Conservation (phyloP, 805 yeast genomes). For the Metschnikowia matae region DNA sequence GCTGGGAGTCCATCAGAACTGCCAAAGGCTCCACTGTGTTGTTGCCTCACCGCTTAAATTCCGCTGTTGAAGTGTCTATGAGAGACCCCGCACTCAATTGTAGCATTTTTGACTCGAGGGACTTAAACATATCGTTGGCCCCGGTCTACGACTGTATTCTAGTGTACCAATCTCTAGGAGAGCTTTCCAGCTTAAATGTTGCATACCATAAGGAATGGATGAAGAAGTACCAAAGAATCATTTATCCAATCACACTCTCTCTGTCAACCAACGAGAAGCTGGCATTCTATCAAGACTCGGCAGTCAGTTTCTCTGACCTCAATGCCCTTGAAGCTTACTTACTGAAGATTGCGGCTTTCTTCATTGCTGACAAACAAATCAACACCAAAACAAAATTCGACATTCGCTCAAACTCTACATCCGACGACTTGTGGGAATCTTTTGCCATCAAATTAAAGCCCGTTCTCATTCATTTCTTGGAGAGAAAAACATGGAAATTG, state of each 20-base stretch:
- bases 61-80: slow-evolving; percentile 78
- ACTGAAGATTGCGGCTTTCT: slow-evolving; percentile 66
- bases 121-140: slow-evolving; percentile 50
- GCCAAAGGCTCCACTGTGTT: slow-evolving; percentile 39
- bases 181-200: slow-evolving; percentile 53
- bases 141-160: slow-evolving; percentile 78
- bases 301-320: slow-evolving; percentile 27
- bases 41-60: slow-evolving; percentile 64
- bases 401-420: slow-evolving; percentile 56
- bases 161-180: slow-evolving; percentile 73
- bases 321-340: slow-evolving; percentile 51
- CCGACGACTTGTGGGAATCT: slow-evolving; percentile 74
- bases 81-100: slow-evolving; percentile 52
- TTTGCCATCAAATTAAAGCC: slow-evolving; percentile 57
- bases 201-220: slow-evolving; percentile 70
- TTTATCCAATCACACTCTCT: slow-evolving; percentile 55
- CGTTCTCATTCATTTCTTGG: slow-evolving; percentile 46
- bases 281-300: slow-evolving; percentile 28
- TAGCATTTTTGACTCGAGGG: slow-evolving; percentile 44
- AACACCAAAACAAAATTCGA: slow-evolving; percentile 60
- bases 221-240: slow-evolving; percentile 63
- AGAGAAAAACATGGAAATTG: slow-evolving; percentile 31
- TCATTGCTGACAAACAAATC: slow-evolving; percentile 69
- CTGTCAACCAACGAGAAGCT: slow-evolving; percentile 23
- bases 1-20: slow-evolving; percentile 52